Evolutionary conservation across 139 green algal species (phyloP).

Genomic region (Volvox africanus): DNA sequence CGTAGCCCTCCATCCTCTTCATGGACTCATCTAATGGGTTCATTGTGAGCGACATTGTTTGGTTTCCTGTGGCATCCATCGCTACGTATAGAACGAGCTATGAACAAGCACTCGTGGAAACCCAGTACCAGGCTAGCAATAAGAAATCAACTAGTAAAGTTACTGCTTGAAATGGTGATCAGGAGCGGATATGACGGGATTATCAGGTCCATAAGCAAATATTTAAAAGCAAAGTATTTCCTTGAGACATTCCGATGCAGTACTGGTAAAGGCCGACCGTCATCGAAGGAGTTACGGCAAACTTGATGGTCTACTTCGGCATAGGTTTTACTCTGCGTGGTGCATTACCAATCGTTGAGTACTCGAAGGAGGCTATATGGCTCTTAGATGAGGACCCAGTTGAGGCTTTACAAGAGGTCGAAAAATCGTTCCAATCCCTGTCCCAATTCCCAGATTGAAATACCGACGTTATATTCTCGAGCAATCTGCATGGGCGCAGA

Average conservation of each 20-base stretch:
- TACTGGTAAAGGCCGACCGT: neutral
- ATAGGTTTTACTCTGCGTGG: too few species aligned
- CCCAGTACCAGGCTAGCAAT: too few species aligned
- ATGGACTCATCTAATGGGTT: conserved; percentile 10
- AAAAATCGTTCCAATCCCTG: conserved; percentile 75
- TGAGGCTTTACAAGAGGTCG: conserved; percentile 60
- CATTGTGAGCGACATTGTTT: neutral
- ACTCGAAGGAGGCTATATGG: neutral
- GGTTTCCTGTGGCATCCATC: conserved; percentile 1
- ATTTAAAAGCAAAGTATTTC: too few species aligned
- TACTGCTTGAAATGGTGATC: neutral
- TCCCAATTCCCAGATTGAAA: conserved; percentile 80
- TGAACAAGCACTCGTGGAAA: too few species aligned
- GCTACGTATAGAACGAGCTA: neutral
- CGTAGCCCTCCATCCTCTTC: conserved; percentile 23
- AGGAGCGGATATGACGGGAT: too few species aligned
- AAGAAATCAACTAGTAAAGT: neutral
- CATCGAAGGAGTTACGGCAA: conserved; percentile 9
- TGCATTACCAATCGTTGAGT: too few species aligned
- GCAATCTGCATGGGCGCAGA: neutral
- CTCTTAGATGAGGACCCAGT: neutral
- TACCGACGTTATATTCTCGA: conserved; percentile 45
- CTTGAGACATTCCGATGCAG: too few species aligned
- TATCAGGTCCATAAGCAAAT: too few species aligned
- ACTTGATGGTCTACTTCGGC: too few species aligned